Percentiles rank a stretch among this genome's conserved stretches.
Evolutionary conservation across 1,284 basidiomycete species (phyloP).

Genomic region (Tylopilus sp.): DNA sequence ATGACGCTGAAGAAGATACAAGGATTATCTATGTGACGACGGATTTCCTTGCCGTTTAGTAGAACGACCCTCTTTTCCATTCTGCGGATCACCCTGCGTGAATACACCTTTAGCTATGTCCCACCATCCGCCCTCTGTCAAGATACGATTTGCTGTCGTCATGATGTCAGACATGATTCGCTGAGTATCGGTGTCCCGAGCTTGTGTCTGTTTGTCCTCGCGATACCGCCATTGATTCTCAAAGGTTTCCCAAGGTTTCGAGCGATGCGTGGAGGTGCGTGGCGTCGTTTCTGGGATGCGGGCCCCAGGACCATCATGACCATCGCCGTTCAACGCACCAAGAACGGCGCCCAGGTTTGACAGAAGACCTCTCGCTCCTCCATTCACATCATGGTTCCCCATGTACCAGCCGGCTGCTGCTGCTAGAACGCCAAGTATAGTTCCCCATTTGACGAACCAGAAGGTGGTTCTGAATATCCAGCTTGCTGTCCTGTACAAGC

Average conservation of each 20-base stretch:
- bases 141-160: constrained; percentile 36
- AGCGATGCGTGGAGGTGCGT: constrained; percentile 33
- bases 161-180: constrained; percentile 44
- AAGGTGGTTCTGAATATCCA: constrained; percentile 66
- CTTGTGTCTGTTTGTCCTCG: constrained; percentile 20
- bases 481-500: constrained; percentile 68
- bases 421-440: constrained; percentile 49
- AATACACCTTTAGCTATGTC: constrained; percentile 38
- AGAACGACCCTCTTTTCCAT: constrained; percentile 12
- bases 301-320: constrained; percentile 32
- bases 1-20: constrained; percentile 3
- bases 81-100: constrained; percentile 16
- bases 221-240: constrained; percentile 57
- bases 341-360: constrained; percentile 42
- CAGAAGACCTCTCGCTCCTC: constrained; percentile 36
- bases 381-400: constrained; percentile 37
- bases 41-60: constrained; percentile 11
- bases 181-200: constrained; percentile 36
- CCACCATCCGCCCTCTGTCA: constrained; percentile 44
- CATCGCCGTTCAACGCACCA: constrained; percentile 42
- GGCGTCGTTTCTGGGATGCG: constrained; percentile 28
- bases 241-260: constrained; percentile 67
- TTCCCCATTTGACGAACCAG: constrained; percentile 74
- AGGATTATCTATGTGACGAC: constrained; percentile 14
- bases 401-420: constrained; percentile 52